Conservation (phyloP, 306 rosid species). For the Alnus glutinosa region DNA sequence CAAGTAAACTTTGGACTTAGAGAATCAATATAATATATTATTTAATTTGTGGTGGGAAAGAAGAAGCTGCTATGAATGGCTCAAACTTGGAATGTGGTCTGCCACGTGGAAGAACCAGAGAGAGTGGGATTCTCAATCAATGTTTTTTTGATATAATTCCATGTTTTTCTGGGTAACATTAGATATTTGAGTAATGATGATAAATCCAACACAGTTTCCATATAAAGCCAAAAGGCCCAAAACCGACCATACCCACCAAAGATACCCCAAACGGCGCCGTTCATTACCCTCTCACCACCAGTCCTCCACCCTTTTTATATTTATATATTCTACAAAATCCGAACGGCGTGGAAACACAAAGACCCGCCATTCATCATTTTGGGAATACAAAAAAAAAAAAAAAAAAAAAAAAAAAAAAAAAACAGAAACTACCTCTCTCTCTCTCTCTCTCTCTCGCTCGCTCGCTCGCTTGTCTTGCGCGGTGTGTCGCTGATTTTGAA, state of each 20-base stretch:
- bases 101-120: background rate
- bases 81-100: background rate
- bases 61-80: no score
- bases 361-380: constrained; percentile 45
- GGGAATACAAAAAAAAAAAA: background rate
- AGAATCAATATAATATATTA: no score
- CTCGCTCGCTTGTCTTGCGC: background rate
- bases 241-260: no score
- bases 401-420: background rate
- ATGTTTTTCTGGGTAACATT: background rate
- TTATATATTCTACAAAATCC: constrained; percentile 4
- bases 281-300: no score
- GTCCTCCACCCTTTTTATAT: no score
- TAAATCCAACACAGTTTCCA: no score
- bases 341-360: constrained; percentile 26
- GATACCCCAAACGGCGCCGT: background rate
- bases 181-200: no score
- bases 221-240: no score
- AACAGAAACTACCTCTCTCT: no score
- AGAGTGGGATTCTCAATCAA: constrained; percentile 7
- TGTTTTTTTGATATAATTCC: background rate
- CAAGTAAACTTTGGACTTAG: no score
- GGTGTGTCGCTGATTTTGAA: no score
- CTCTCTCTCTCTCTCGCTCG: constrained; percentile 11
- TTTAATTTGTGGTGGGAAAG: no score